Base-by-base conservation (phyloP, 108 stramenopile genomes). In the Nitzschia palea region DNA sequence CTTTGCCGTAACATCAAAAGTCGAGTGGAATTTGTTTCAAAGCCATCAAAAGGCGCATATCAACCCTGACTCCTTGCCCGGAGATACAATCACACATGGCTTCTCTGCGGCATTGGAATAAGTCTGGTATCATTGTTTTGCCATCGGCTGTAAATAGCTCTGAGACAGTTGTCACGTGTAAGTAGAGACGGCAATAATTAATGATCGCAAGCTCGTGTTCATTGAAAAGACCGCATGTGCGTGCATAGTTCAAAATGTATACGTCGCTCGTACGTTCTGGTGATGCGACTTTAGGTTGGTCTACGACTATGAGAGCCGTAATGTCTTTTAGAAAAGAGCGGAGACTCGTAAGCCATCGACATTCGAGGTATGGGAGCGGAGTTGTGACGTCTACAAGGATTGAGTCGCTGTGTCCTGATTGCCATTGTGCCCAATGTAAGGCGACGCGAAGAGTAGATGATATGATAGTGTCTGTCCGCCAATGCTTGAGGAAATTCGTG, bases 121-220 rank as follows among this genome's bases (percentile, higher is more conserved):
- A n/a, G n/a, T n/a, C n/a, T n/a, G n/a, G n/a, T n/a, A n/a, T n/a
- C n/a, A n/a, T n/a, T n/a, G n/a, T n/a, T n/a, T n/a, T 55, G 8
- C 59, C 59, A 12, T 12, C 8, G 36, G 31, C 37, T 8, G 9
- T 18, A 23, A 43, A 37, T 6, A 42, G 20, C 22, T 61, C 59
- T 8, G 59, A 61, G 36, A 61, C 12, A 3, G 40, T 61, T 20
- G 31, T 43, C 4, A 43, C 36, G 8, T 61, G 59, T 4, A 61
- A 37, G 42, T 61, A 61, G 5, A 61, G 42, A 6, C 59, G 36
- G 59, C 59, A 61, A 42, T 61, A 61, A 20, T 61, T 61, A n/a
- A 61, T 61, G 10, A 9, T 15, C 20, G 4, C 12, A 4, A 61
- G 35, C 4, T 61, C 59, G 6, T 12, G 4, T 9, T 35, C 10